Evolutionary conservation across 306 rosid genomes (phyloP).

Genomic region (Carpinus fangiana): DNA sequence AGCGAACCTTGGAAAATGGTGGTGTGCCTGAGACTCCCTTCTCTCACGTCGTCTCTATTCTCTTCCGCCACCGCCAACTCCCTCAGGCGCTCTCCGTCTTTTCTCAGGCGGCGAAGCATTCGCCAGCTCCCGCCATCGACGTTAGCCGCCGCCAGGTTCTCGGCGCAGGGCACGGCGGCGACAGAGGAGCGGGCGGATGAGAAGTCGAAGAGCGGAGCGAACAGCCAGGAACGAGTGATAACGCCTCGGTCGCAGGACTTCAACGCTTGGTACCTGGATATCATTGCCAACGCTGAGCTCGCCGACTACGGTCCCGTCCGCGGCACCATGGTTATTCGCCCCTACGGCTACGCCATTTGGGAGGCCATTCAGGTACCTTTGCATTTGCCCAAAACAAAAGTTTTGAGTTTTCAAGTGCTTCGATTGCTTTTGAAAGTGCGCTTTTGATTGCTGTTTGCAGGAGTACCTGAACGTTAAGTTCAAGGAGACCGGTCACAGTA

Average conservation of each 20-base stretch:
- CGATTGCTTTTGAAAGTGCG: not conserved
- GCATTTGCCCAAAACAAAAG: not conserved
- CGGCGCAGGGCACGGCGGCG: conserved; percentile 48
- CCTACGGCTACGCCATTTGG: conserved; percentile 96
- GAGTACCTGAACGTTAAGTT: conserved; percentile 87
- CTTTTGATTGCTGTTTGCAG: conserved; percentile 35
- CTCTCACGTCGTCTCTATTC: conserved; percentile 56
- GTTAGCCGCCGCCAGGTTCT: conserved; percentile 35
- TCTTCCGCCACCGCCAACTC: conserved; percentile 34
- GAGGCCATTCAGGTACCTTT: conserved; percentile 81
- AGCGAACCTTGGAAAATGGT: conserved; percentile 38
- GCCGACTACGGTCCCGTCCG: conserved; percentile 99
- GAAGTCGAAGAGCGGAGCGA: conserved; percentile 48
- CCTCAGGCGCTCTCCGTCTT: conserved; percentile 28
- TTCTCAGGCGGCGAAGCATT: conserved; percentile 34
- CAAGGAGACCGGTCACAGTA: conserved; percentile 93
- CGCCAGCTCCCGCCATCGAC: conserved; percentile 22
- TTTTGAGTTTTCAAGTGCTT: not conserved
- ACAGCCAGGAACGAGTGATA: conserved; percentile 51
- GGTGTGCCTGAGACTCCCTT: conserved; percentile 56
- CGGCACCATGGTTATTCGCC: conserved; percentile 98
- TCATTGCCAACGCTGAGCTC: conserved; percentile 84
- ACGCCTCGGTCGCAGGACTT: conserved; percentile 91
- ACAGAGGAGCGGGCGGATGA: conserved; percentile 43
- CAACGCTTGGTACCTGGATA: conserved; percentile 90